Evolutionary conservation across 345 rosid species (phyloP).

Genomic region (Gossypium raimondii): DNA sequence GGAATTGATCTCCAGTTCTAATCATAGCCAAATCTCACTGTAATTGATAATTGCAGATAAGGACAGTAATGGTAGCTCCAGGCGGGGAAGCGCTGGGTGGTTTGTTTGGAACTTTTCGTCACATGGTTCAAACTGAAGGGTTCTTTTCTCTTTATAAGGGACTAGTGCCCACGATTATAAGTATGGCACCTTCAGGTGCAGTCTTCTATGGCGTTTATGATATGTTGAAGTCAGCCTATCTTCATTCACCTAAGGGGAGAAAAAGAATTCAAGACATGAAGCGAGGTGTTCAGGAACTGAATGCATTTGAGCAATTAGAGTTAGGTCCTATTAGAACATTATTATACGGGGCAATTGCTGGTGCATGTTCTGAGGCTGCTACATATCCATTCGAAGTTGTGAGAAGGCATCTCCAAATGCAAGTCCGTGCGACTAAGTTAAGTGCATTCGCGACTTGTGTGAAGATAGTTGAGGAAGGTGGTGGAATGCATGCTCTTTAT

Average conservation of each 20-base stretch:
- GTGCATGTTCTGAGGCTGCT: conserved; percentile 87
- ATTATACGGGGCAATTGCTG: conserved; percentile 80
- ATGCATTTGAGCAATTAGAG: conserved; percentile 71
- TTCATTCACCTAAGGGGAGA: conserved; percentile 70
- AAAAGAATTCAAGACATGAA: conserved; percentile 65
- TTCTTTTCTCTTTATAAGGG: conserved; percentile 92
- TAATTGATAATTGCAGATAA: conserved; percentile 38
- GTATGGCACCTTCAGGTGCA: conserved; percentile 93
- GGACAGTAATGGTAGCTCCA: conserved; percentile 84
- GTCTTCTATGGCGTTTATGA: conserved; percentile 91
- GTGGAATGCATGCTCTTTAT: conserved; percentile 84
- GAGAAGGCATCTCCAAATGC: conserved; percentile 91
- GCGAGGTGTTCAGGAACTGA: conserved; percentile 53
- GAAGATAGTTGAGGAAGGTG: conserved; percentile 74
- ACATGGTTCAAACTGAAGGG: conserved; percentile 83
- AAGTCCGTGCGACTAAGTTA: conserved; percentile 55
- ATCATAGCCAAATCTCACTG: neutral
- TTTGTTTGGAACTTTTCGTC: conserved; percentile 62
- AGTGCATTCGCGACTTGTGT: conserved; percentile 58
- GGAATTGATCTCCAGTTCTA: neutral
- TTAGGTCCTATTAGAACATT: conserved; percentile 77
- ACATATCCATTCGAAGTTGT: conserved; percentile 96
- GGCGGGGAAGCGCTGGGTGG: conserved; percentile 95
- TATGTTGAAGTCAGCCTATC: conserved; percentile 72
- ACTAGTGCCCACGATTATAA: conserved; percentile 60